Conservation (phyloP, 495 filamentous ascomycete genomes). For the Durotheca rogersii region DNA sequence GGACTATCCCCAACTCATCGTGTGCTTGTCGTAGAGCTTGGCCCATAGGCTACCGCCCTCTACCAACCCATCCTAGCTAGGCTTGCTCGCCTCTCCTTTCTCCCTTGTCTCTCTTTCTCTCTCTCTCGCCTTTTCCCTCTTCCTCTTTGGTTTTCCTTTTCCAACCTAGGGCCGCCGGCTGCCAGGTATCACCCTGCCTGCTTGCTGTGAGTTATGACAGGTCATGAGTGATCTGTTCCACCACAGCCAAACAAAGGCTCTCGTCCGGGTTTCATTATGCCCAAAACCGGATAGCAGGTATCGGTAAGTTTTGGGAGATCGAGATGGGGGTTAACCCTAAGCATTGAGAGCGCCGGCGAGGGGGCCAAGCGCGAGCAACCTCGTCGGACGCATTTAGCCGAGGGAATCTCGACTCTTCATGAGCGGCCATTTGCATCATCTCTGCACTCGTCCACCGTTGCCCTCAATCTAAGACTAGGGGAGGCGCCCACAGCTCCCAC, state of each 20-base stretch:
- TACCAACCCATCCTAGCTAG: not conserved
- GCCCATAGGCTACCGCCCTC: too few relatives aligned
- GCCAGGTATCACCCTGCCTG: not conserved
- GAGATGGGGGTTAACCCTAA: not conserved
- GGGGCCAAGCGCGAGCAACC: not conserved
- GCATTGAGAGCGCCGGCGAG: not conserved
- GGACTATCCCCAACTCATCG: not conserved
- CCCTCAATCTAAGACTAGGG: slow-evolving; percentile 12
- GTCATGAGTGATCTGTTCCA: slow-evolving; percentile 20
- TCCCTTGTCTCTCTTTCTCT: too few relatives aligned
- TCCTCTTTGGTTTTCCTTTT: too few relatives aligned
- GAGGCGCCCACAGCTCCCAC: slow-evolving; percentile 21
- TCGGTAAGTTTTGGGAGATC: too few relatives aligned
- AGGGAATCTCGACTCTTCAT: not conserved
- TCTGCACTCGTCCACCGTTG: slow-evolving; percentile 11
- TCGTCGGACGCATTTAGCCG: not conserved
- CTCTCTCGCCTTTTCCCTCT: too few relatives aligned
- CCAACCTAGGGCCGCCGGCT: not conserved
- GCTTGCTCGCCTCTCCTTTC: too few relatives aligned
- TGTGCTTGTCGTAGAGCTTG: not conserved
- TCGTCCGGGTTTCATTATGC: slow-evolving; percentile 26
- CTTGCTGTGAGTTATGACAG: slow-evolving; percentile 11
- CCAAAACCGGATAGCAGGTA: slow-evolving; percentile 22
- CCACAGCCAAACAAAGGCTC: slow-evolving; percentile 16
- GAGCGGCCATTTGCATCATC: slow-evolving; percentile 29